A percentile compares a stretch with the other conserved stretches of the same genome.
These are phyloP conservation scores for Bipolaris sorokiniana DNA, from an alignment of 2,329 filamentous ascomycete genomes.

Conservation along the genomic window DNA sequence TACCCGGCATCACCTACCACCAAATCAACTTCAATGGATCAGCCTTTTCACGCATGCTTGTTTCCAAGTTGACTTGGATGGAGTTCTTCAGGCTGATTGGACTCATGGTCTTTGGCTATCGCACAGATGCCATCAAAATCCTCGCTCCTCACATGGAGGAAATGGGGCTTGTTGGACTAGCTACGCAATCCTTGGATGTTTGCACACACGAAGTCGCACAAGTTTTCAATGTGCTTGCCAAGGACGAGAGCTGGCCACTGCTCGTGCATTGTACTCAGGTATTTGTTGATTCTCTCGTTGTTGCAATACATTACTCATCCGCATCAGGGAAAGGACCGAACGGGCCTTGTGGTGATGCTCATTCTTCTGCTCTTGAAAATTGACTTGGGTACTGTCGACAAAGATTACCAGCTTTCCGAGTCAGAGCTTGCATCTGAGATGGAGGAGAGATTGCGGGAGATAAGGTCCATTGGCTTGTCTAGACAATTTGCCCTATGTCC, in stretches of 20 bases:
- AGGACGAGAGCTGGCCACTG: slow-evolving; percentile 63
- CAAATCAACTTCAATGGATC: slow-evolving; percentile 77
- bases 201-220: slow-evolving; percentile 67
- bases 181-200: slow-evolving; percentile 70
- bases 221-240: slow-evolving; percentile 58
- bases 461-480: slow-evolving; percentile 71
- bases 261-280: slow-evolving; percentile 77
- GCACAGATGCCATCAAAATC: slow-evolving; percentile 71
- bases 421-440: slow-evolving; percentile 66
- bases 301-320: too few species aligned
- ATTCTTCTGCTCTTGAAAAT: slow-evolving; percentile 68
- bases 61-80: slow-evolving; percentile 71
- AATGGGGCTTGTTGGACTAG: slow-evolving; percentile 73
- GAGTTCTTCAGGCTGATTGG: slow-evolving; percentile 68
- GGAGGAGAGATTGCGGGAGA: slow-evolving; percentile 69
- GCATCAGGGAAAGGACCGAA: slow-evolving; percentile 78
- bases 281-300: too few species aligned
- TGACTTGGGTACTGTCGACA: slow-evolving; percentile 64
- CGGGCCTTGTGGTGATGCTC: slow-evolving; percentile 73
- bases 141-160: slow-evolving; percentile 73
- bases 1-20: slow-evolving; percentile 67
- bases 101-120: slow-evolving; percentile 70
- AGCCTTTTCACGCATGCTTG: slow-evolving; percentile 70
- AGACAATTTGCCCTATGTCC: slow-evolving; percentile 72
- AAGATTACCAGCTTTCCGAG: slow-evolving; percentile 75